These are phyloP conservation scores for Irpex lacteus DNA, from an alignment of 1,284 basidiomycete species.

Conservation along the genomic window DNA sequence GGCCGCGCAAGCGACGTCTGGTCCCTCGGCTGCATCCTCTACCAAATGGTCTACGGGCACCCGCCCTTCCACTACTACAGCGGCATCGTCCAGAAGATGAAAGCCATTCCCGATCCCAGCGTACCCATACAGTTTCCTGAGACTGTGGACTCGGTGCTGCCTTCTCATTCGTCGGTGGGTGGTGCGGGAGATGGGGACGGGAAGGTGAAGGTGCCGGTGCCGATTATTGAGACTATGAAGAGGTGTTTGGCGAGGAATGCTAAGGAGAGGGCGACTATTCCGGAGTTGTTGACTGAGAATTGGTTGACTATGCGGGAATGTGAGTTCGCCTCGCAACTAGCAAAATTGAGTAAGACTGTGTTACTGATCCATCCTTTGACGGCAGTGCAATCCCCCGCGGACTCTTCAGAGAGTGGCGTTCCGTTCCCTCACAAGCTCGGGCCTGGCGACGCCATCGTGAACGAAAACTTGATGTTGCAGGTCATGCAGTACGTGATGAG, in stretches of 20 bases:
- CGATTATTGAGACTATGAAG: constrained; percentile 73
- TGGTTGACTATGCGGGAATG: constrained; percentile 64
- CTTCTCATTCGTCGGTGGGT: too few species aligned
- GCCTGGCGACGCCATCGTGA: constrained; percentile 59
- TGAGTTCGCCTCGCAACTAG: constrained; percentile 20
- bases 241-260: constrained; percentile 72
- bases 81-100: constrained; percentile 83
- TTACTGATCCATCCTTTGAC: constrained; percentile 22
- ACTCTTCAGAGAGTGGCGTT: neutral
- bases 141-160: constrained; percentile 45
- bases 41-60: constrained; percentile 95
- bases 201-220: constrained; percentile 59
- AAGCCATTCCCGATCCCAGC: constrained; percentile 75
- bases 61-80: constrained; percentile 86
- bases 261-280: constrained; percentile 81
- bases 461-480: constrained; percentile 72
- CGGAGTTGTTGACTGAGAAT: constrained; percentile 63
- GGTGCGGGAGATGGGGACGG: constrained; percentile 22
- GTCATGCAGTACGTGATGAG: constrained; percentile 64
- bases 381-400: constrained; percentile 9
- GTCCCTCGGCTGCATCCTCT: constrained; percentile 96
- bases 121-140: constrained; percentile 78
- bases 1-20: constrained; percentile 92
- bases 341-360: neutral
- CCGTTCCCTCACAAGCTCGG: constrained; percentile 42